Percentiles rank a stretch among this genome's conserved stretches.
These are phyloP conservation scores for Exophiala bonariae DNA, from an alignment of 2,329 filamentous ascomycete species.

Conservation along the genomic window DNA sequence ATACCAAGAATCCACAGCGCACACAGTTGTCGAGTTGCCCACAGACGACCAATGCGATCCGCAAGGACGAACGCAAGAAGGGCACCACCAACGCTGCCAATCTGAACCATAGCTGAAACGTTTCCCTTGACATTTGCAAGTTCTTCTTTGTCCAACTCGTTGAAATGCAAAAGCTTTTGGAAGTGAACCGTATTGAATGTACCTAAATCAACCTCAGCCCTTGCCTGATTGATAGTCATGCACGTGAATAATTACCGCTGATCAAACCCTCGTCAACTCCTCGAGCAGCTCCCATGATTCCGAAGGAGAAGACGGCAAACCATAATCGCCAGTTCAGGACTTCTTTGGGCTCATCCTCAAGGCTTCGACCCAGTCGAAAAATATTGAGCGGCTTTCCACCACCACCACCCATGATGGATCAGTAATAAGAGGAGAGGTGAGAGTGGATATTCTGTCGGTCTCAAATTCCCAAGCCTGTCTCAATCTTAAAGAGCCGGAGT, in stretches of 20 bases:
- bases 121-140: constrained; percentile 37
- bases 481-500: too few relatives aligned
- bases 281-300: constrained; percentile 28
- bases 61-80: constrained; percentile 32
- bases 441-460: too few relatives aligned
- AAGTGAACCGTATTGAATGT: constrained; percentile 33
- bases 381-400: constrained; percentile 43
- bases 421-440: not conserved
- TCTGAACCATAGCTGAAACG: constrained; percentile 42
- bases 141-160: constrained; percentile 24
- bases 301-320: constrained; percentile 28
- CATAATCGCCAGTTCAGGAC: constrained; percentile 35
- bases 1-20: constrained; percentile 28
- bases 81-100: constrained; percentile 40
- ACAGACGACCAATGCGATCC: constrained; percentile 31
- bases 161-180: constrained; percentile 18
- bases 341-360: constrained; percentile 33
- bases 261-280: constrained; percentile 29
- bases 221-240: not conserved
- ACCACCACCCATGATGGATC: constrained; percentile 18
- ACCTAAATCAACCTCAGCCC: constrained; percentile 8
- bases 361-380: constrained; percentile 29
- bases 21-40: constrained; percentile 26
- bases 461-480: too few relatives aligned
- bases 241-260: constrained; percentile 5